Evolutionary conservation across 1,284 basidiomycete genomes (phyloP).

Genomic region (Fomitopsis betulina): DNA sequence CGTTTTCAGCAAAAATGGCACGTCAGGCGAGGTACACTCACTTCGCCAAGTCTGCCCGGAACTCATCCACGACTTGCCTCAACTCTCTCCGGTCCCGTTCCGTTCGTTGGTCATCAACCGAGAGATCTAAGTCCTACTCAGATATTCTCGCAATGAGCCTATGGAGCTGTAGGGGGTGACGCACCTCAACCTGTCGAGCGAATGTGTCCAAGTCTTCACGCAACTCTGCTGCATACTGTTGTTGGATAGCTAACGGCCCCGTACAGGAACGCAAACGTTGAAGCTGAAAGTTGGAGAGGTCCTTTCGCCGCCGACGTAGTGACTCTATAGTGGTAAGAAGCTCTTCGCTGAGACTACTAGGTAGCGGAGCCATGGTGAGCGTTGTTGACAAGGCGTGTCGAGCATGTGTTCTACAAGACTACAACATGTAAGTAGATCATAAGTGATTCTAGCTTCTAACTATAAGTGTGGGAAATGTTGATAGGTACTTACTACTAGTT

Average conservation of each 20-base stretch:
- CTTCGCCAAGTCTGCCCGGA: conserved; percentile 43
- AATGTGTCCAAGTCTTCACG: conserved; percentile 69
- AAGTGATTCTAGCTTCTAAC: neutral
- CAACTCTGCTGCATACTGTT: conserved; percentile 69
- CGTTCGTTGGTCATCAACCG: conserved; percentile 63
- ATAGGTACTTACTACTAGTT: too few relatives aligned
- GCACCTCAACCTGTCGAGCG: conserved; percentile 65
- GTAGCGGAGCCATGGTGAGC: conserved; percentile 56
- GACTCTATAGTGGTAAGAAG: conserved; percentile 44
- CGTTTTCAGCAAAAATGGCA: neutral
- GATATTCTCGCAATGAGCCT: conserved; percentile 11
- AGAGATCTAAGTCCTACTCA: conserved; percentile 55
- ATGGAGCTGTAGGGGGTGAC: conserved; percentile 15
- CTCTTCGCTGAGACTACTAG: conserved; percentile 46
- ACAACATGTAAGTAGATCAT: neutral
- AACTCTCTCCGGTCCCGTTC: conserved; percentile 50
- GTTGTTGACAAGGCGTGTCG: neutral
- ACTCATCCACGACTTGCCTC: conserved; percentile 44
- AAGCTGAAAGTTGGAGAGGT: conserved; percentile 69
- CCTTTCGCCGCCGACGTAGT: conserved; percentile 52
- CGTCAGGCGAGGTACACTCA: conserved; percentile 27
- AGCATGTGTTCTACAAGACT: neutral
- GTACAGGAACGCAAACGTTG: conserved; percentile 64
- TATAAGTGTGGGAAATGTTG: neutral
- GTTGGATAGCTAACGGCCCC: conserved; percentile 65